A percentile compares a stretch with the other conserved stretches of the same genome.
Conservation (phyloP, 768 basidiomycete genomes). For the Suillus decipiens region DNA sequence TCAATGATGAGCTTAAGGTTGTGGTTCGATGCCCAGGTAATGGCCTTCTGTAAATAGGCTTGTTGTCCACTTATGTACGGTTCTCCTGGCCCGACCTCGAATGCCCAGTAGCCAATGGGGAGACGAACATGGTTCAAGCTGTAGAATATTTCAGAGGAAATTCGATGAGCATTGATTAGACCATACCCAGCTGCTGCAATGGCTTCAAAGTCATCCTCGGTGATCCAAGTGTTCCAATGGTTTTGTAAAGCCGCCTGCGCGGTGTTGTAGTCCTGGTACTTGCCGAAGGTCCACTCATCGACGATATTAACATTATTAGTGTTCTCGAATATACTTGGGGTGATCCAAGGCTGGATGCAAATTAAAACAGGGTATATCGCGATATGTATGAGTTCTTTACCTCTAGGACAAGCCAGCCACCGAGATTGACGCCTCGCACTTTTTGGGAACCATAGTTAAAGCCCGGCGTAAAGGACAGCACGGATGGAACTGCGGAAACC, state of each 20-base stretch:
- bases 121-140: conserved; percentile 67
- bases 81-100: conserved; percentile 42
- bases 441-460: conserved; percentile 31
- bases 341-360: conserved; percentile 64
- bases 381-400: neutral
- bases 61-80: conserved; percentile 43
- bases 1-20: conserved; percentile 55
- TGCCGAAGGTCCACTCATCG: conserved; percentile 55
- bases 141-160: conserved; percentile 25
- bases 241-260: conserved; percentile 58
- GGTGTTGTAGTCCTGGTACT: conserved; percentile 42
- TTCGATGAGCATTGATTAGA: conserved; percentile 1
- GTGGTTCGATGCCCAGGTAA: conserved; percentile 40
- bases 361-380: conserved; percentile 33
- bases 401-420: conserved; percentile 37
- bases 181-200: conserved; percentile 35
- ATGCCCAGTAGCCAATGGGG: conserved; percentile 58
- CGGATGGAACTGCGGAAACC: conserved; percentile 8
- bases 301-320: conserved; percentile 46
- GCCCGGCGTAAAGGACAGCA: conserved; percentile 19
- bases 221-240: conserved; percentile 79
- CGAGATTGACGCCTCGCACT: conserved; percentile 35
- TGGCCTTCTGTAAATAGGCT: conserved; percentile 47
- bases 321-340: conserved; percentile 71
- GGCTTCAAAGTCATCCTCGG: conserved; percentile 64